Percentiles rank a stretch among this genome's conserved stretches.
These are phyloP conservation scores for Neophaeococcomyces aloes DNA, from an alignment of 2,329 filamentous ascomycete genomes.

Conservation along the genomic window DNA sequence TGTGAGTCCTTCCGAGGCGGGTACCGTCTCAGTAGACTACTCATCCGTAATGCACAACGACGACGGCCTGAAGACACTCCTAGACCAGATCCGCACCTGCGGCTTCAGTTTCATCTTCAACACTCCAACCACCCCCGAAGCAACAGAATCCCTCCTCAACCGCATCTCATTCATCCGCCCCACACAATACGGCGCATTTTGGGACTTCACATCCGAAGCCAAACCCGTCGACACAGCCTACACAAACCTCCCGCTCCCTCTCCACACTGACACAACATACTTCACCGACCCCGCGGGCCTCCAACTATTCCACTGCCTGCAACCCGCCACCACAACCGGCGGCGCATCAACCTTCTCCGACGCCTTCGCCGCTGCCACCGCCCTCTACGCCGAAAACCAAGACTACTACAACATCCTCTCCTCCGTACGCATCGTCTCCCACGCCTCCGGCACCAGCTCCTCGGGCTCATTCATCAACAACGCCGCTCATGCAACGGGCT, in stretches of 20 bases:
- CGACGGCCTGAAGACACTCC: slow-evolving; percentile 12
- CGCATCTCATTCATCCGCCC: slow-evolving; percentile 76
- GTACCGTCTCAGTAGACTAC: slow-evolving; percentile 24
- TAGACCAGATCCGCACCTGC: slow-evolving; percentile 16
- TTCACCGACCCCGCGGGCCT: slow-evolving; percentile 86
- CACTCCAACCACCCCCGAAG: slow-evolving; percentile 40
- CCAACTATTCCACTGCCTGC: slow-evolving; percentile 80
- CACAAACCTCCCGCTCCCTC: slow-evolving; percentile 68
- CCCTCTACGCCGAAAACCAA: slow-evolving; percentile 46
- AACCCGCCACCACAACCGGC: slow-evolving; percentile 44
- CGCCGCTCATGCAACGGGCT: slow-evolving; percentile 39
- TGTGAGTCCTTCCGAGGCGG: slow-evolving; percentile 4
- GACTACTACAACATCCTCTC: slow-evolving; percentile 49
- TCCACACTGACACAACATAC: slow-evolving; percentile 93
- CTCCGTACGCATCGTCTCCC: slow-evolving; percentile 54
- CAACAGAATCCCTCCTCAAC: slow-evolving; percentile 64
- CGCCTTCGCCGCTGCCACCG: slow-evolving; percentile 61
- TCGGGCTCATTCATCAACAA: slow-evolving; percentile 55
- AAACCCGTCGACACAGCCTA: slow-evolving; percentile 85
- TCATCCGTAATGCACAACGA: slow-evolving; percentile 52
- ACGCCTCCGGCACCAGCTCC: slow-evolving; percentile 77
- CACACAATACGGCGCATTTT: slow-evolving; percentile 83
- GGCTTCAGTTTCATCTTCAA: slow-evolving; percentile 18
- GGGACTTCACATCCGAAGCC: slow-evolving; percentile 83
- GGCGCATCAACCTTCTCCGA: slow-evolving; percentile 78